Conservation (phyloP, 257 asterid genomes). For the Gardenia jasminoides region DNA sequence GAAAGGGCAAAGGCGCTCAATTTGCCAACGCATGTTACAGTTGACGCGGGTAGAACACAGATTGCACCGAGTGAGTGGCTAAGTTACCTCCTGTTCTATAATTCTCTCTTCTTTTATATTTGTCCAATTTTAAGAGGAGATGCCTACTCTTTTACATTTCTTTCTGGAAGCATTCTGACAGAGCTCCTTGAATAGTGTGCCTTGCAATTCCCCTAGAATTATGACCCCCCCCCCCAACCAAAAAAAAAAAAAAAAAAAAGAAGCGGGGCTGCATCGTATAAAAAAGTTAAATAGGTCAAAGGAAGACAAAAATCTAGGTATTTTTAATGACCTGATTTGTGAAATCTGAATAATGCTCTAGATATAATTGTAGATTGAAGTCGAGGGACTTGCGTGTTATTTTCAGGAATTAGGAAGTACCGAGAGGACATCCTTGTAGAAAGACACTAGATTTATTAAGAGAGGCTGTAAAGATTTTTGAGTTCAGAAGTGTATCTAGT, state of each 20-base stretch:
- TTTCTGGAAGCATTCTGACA: neutral
- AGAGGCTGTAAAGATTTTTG: neutral
- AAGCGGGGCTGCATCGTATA: too few relatives aligned
- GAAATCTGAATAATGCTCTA: neutral
- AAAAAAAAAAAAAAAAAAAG: too few relatives aligned
- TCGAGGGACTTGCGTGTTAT: neutral
- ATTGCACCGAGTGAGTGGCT: slow-evolving; percentile 89
- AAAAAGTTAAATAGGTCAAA: neutral
- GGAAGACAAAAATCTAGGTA: neutral
- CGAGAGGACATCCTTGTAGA: neutral
- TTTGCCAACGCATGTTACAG: slow-evolving; percentile 74
- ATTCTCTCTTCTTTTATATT: slow-evolving; percentile 1
- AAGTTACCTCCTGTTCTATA: neutral
- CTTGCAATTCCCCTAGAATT: neutral
- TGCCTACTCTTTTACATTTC: neutral
- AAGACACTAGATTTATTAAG: neutral
- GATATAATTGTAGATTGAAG: neutral
- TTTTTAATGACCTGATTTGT: neutral
- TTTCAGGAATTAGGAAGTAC: neutral
- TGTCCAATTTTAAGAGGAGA: neutral
- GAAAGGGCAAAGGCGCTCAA: slow-evolving; percentile 74
- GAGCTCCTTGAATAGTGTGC: neutral
- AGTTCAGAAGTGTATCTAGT: neutral
- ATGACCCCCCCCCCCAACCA: neutral
- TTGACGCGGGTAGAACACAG: slow-evolving; percentile 98